Evolutionary conservation across 176 grass and related monocot genomes (phyloP).

Genomic region (Tuctoria greenei): DNA sequence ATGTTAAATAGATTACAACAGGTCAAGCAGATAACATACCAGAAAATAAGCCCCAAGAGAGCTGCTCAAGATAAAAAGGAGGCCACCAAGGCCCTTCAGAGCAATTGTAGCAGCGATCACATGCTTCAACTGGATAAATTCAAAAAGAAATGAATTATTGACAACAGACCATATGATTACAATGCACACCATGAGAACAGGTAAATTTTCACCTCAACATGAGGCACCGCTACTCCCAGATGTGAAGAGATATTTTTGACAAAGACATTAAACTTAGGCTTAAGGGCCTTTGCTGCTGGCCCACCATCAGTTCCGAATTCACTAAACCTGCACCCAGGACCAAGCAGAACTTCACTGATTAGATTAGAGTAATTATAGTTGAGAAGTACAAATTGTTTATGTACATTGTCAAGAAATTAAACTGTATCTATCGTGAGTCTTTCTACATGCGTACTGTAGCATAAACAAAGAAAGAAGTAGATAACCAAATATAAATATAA

Average conservation of each 20-base stretch:
- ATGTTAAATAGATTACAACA: constrained; percentile 5
- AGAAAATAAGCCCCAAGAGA: constrained; percentile 82
- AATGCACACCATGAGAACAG: neutral
- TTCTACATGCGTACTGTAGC: neutral
- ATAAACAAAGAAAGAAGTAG: neutral
- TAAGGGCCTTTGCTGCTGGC: constrained; percentile 72
- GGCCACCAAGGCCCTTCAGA: constrained; percentile 84
- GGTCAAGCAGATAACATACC: constrained; percentile 42
- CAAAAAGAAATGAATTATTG: constrained; percentile 14
- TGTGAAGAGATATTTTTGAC: constrained; percentile 56
- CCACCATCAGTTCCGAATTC: constrained; percentile 88
- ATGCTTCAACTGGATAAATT: constrained; percentile 72
- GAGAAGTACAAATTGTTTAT: neutral
- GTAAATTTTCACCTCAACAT: constrained; percentile 56
- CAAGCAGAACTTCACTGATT: constrained; percentile 2
- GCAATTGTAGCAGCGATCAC: constrained; percentile 64
- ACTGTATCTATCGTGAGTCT: neutral
- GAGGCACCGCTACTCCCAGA: constrained; percentile 66
- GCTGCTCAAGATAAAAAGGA: constrained; percentile 90
- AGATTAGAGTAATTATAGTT: neutral
- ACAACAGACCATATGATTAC: neutral
- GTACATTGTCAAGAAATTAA: neutral
- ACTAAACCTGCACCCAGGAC: constrained; percentile 52
- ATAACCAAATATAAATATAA: neutral
- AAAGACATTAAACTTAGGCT: constrained; percentile 66